Conservation (phyloP, 2,329 filamentous ascomycete genomes). For the Alternaria arbusti region DNA sequence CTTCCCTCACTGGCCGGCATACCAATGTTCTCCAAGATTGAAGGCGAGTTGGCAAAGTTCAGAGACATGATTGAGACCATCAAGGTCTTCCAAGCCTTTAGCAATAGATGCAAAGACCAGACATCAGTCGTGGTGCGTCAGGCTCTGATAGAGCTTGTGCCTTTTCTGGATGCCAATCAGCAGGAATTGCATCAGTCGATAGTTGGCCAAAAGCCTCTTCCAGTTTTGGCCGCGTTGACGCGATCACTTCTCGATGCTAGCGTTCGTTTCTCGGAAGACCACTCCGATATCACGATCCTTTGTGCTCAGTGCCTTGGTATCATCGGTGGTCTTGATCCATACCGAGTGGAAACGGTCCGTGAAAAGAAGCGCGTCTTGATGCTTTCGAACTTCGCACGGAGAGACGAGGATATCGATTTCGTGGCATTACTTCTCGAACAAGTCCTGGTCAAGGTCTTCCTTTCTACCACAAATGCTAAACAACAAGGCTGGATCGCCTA, state of each 20-base stretch:
- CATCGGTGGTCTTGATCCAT: slow-evolving; percentile 90
- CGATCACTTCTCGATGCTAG: slow-evolving; percentile 85
- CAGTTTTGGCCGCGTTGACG: slow-evolving; percentile 72
- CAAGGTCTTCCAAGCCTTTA: slow-evolving; percentile 73
- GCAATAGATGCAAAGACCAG: slow-evolving; percentile 78
- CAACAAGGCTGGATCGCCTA: slow-evolving; percentile 92
- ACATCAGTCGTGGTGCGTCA: slow-evolving; percentile 85
- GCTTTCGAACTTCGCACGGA: slow-evolving; percentile 80
- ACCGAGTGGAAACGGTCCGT: slow-evolving; percentile 79
- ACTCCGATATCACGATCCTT: slow-evolving; percentile 71
- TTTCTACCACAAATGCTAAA: slow-evolving; percentile 85
- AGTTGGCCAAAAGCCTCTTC: slow-evolving; percentile 82
- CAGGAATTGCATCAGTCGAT: slow-evolving; percentile 79
- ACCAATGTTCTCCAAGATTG: slow-evolving; percentile 70
- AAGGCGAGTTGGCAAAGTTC: slow-evolving; percentile 68
- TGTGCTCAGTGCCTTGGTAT: slow-evolving; percentile 85
- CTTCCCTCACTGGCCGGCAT: slow-evolving; percentile 81
- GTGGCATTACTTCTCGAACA: slow-evolving; percentile 83
- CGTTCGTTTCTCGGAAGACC: slow-evolving; percentile 75
- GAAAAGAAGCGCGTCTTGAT: slow-evolving; percentile 85
- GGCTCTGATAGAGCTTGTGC: slow-evolving; percentile 76
- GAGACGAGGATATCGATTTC: slow-evolving; percentile 83
- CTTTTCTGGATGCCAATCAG: slow-evolving; percentile 76
- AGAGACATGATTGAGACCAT: slow-evolving; percentile 70
- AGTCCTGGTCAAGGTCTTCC: slow-evolving; percentile 87